Base-by-base conservation (phyloP, 306 rosid genomes). In the Quercus ilex region DNA sequence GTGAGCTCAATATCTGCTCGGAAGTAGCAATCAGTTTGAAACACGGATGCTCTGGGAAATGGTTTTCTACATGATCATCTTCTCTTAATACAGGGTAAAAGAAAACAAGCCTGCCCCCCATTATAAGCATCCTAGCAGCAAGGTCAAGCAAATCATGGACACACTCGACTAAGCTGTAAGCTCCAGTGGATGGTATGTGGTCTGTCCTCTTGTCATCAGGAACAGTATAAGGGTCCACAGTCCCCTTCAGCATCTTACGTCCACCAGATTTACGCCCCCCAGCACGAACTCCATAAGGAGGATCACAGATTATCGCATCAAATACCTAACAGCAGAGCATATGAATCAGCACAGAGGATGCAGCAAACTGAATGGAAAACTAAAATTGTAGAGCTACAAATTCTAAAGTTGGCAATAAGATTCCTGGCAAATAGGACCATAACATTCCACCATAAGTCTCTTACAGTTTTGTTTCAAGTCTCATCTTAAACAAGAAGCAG, bases 271-370 rank as follows among this genome's bases (percentile, higher is more conserved):
- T 95, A 80, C 99, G 99, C 9, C 97, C 99, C 38, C 99, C 97
- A 56, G 99, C 98, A 80, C 99, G 98, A 78, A 95, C 99, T 81
- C 99, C 99, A n/a, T 95, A 95, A 73, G 99, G 99, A 76, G 98
- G 99, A 88, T 95, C 99, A n/a, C 98, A 95, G 74, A 92, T 90
- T 79, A 95, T 91, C 59, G 99, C 99, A 84, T 95, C 93, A 83
- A 92, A 92, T 55, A 92, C 38, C 97, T 95, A 80, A 79, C 28
- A 75, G 70, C 21, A 75, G 80, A 57, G 56, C 56, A 64, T 51
- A 21, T 53, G 58, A 76, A 63, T 21, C 72, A 67, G 72, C 52
- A 67, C 15, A 67, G 28, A 43, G 41, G 76, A 67, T 15, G 23
- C 46, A n/a, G 67, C 41, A 31, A 67, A 31, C 25, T 8, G 5